phyloP scores from a whole-genome alignment of 1,284 basidiomycete genomes.

The Ustanciosporium gigantosporum region DNA sequence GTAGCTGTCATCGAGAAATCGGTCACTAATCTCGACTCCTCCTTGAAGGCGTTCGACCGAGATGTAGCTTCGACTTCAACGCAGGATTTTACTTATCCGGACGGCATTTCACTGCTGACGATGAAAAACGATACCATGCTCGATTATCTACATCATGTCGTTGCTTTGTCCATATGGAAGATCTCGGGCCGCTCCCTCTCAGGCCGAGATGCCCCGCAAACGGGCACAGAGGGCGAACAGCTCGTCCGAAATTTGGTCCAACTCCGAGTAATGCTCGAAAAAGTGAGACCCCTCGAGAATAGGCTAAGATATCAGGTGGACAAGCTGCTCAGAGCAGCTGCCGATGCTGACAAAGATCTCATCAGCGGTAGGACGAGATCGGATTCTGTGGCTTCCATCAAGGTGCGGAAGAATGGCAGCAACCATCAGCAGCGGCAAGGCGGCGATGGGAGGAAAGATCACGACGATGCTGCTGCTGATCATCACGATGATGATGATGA shows the following conservation, averaged over 20 bases:
- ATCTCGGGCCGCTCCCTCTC: constrained; percentile 40
- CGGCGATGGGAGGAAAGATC: constrained; percentile 2
- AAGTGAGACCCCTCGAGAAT: constrained; percentile 70
- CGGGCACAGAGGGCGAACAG: background rate
- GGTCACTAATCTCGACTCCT: constrained; percentile 20
- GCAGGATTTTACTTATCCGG: constrained; percentile 32
- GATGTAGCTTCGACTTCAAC: constrained; percentile 5
- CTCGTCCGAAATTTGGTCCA: constrained; percentile 47
- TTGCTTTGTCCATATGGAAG: constrained; percentile 64
- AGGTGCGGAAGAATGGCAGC: background rate
- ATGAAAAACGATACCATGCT: constrained; percentile 84
- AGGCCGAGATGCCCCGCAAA: constrained; percentile 2
- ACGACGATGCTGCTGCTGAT: constrained; percentile 59
- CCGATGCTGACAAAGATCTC: constrained; percentile 31
- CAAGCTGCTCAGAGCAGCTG: constrained; percentile 66
- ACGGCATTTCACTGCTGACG: constrained; percentile 87
- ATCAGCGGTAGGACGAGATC: constrained; percentile 16
- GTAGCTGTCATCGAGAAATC: background rate
- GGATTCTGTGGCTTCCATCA: too few species aligned
- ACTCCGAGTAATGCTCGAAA: constrained; percentile 61
- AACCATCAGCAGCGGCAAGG: background rate
- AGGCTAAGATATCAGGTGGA: constrained; percentile 94
- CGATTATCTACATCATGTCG: constrained; percentile 83
- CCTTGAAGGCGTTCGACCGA: constrained; percentile 18
- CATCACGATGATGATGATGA: constrained; percentile 65